Percentiles rank a stretch among this genome's conserved stretches.
phyloP scores from a whole-genome alignment of 2,329 filamentous ascomycete genomes.

The Arthrocladium fulminans region DNA sequence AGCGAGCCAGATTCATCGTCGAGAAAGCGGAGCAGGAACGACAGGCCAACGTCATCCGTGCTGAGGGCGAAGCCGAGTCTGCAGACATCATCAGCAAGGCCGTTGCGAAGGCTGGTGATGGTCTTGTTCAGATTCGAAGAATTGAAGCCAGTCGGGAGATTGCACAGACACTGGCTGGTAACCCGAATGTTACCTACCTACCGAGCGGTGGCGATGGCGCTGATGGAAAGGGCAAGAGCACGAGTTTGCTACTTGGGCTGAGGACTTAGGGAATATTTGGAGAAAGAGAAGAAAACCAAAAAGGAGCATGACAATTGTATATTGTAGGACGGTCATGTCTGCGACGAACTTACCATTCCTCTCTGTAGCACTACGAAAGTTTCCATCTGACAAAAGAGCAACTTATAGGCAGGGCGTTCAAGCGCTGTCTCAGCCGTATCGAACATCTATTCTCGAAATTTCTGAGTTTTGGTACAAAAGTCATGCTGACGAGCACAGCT shows the following conservation, averaged over 20 bases:
- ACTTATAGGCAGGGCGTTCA: neutral
- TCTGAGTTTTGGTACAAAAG: no score
- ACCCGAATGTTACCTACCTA: conserved; percentile 93
- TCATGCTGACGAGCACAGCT: no score
- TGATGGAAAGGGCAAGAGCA: conserved; percentile 53
- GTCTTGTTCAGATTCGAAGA: conserved; percentile 88
- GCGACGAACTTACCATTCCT: conserved; percentile 4
- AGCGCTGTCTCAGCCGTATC: no score
- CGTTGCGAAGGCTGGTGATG: conserved; percentile 86
- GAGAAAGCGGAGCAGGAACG: conserved; percentile 98
- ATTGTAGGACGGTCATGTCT: neutral
- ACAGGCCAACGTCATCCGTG: conserved; percentile 95
- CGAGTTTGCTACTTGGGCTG: conserved; percentile 59
- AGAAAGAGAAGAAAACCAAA: neutral
- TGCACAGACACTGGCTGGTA: conserved; percentile 75
- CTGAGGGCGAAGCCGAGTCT: conserved; percentile 94
- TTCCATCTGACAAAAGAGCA: neutral
- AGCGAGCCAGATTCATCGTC: conserved; percentile 94
- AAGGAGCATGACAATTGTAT: neutral
- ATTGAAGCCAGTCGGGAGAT: conserved; percentile 97
- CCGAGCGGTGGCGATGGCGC: conserved; percentile 57
- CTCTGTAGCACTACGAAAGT: conserved; percentile 6
- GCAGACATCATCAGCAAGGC: conserved; percentile 92
- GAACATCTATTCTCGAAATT: no score
- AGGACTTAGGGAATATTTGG: conserved; percentile 10